A percentile compares a stretch with the other conserved stretches of the same genome.
Conservation (phyloP, 352 stramenopile genomes). For the Pythium utonaiense region DNA sequence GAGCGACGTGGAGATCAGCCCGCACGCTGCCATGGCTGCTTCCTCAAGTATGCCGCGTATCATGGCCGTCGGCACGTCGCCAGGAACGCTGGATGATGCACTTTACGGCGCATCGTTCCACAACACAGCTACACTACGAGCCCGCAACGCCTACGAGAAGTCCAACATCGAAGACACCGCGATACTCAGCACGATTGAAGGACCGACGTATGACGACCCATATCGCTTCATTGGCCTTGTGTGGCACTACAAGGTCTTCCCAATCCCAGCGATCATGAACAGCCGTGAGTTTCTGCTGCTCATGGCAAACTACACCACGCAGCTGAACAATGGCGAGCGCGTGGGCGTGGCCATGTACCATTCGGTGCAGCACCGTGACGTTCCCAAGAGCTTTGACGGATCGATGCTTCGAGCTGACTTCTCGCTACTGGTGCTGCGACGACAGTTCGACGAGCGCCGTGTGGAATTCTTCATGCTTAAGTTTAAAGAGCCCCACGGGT, state of each 20-base stretch:
- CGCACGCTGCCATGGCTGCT: slow-evolving; percentile 23
- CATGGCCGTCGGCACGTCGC: slow-evolving; percentile 29
- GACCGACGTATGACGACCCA: slow-evolving; percentile 24
- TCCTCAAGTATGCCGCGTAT: slow-evolving; percentile 33
- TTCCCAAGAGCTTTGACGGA: slow-evolving; percentile 31
- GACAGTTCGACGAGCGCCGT: slow-evolving; percentile 31
- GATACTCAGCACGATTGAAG: slow-evolving; percentile 30
- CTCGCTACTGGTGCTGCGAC: slow-evolving; percentile 36
- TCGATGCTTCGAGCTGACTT: slow-evolving; percentile 36
- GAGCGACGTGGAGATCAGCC: no score
- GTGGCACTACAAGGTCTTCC: slow-evolving; percentile 23
- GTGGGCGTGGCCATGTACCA: slow-evolving; percentile 49
- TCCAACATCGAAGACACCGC: slow-evolving; percentile 30
- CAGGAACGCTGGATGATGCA: slow-evolving; percentile 47
- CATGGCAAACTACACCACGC: not conserved
- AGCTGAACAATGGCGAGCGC: slow-evolving; percentile 34
- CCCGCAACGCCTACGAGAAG: slow-evolving; percentile 40
- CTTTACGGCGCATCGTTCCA: slow-evolving; percentile 46
- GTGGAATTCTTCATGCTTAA: slow-evolving; percentile 44
- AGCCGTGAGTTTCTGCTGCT: slow-evolving; percentile 40
- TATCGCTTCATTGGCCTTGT: slow-evolving; percentile 37
- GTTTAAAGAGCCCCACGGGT: slow-evolving; percentile 35
- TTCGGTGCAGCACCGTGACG: slow-evolving; percentile 46
- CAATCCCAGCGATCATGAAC: slow-evolving; percentile 28
- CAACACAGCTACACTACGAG: slow-evolving; percentile 37